Conservation (phyloP, 495 filamentous ascomycete species). For the Penicillium paxilli region DNA sequence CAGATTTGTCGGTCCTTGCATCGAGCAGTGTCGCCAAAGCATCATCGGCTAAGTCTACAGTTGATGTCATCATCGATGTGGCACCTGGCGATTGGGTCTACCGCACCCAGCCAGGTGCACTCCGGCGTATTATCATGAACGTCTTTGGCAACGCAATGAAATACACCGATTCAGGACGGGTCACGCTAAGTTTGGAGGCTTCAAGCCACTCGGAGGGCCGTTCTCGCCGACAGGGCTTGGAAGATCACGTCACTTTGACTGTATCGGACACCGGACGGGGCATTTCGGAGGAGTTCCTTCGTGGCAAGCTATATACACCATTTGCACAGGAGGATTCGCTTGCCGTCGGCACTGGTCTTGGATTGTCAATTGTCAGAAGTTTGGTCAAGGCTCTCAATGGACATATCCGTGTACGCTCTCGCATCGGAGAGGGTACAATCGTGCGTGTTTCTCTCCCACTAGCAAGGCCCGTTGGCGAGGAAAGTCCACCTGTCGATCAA, state of each 20-base stretch:
- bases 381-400: slow-evolving; percentile 55
- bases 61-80: slow-evolving; percentile 66
- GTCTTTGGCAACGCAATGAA: slow-evolving; percentile 82
- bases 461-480: slow-evolving; percentile 30
- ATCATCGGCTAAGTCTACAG: slow-evolving; percentile 21
- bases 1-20: slow-evolving; percentile 25
- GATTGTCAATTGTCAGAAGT: slow-evolving; percentile 55
- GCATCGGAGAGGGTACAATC: slow-evolving; percentile 49
- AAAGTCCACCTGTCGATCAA: slow-evolving; percentile 22
- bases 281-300: slow-evolving; percentile 71
- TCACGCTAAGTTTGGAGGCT: slow-evolving; percentile 59
- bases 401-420: slow-evolving; percentile 51
- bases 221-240: slow-evolving; percentile 31
- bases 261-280: slow-evolving; percentile 70
- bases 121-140: slow-evolving; percentile 79
- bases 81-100: slow-evolving; percentile 62
- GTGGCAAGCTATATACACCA: slow-evolving; percentile 67
- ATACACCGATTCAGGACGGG: slow-evolving; percentile 67
- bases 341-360: slow-evolving; percentile 54
- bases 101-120: slow-evolving; percentile 67
- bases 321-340: slow-evolving; percentile 74
- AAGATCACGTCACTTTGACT: slow-evolving; percentile 48
- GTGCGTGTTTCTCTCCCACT: slow-evolving; percentile 52
- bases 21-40: slow-evolving; percentile 9
- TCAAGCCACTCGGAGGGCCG: slow-evolving; percentile 35